Conservation (phyloP, 345 rosid species). For the Pistacia vera region DNA sequence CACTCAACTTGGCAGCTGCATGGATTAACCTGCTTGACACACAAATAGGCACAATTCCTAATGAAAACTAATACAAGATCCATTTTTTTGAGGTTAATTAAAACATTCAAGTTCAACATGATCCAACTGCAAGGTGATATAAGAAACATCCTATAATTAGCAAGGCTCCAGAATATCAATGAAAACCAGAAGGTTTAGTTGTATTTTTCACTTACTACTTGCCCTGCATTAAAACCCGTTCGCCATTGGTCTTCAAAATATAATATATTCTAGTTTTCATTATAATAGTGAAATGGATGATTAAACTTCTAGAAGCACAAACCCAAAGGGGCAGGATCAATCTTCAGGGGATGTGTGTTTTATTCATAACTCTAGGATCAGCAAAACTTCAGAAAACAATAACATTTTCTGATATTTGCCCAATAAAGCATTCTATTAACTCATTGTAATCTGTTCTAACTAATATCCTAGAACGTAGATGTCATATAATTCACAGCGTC, state of each 20-base stretch:
- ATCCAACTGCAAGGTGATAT: not conserved
- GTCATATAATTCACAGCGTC: not conserved
- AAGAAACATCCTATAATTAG: not conserved
- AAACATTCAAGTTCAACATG: not conserved
- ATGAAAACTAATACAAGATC: not conserved
- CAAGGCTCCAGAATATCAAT: not conserved
- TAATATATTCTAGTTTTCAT: not conserved
- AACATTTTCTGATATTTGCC: not conserved
- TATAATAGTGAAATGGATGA: not conserved
- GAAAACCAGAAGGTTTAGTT: not conserved
- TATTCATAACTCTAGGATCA: not conserved
- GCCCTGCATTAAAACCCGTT: not conserved
- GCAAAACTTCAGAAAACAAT: not conserved
- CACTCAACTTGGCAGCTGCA: conserved; percentile 4
- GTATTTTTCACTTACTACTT: not conserved
- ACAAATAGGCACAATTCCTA: conserved; percentile 7
- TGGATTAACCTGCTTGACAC: not conserved
- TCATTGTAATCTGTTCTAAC: not conserved
- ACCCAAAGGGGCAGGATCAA: not conserved
- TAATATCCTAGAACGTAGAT: not conserved
- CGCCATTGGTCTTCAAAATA: not conserved
- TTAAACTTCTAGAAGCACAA: not conserved
- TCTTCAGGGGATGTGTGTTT: not conserved
- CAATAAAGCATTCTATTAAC: not conserved
- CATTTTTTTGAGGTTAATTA: not conserved